Conservation (phyloP, 2,329 filamentous ascomycete genomes). For the Juglanconis juglandina region DNA sequence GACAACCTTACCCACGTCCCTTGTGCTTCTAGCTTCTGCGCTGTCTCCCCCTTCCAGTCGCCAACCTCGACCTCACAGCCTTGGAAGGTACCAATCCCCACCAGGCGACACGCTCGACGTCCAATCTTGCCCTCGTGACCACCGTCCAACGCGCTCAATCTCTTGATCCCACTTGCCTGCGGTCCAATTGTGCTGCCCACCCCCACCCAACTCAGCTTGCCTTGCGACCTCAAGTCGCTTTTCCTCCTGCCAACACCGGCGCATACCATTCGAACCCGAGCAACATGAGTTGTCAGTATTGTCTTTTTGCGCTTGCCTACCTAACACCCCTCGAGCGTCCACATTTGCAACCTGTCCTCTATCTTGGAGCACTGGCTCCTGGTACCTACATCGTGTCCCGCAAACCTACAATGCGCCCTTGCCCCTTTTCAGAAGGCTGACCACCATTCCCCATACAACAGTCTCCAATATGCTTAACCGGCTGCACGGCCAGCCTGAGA, state of each 20-base stretch:
- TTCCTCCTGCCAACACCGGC: neutral
- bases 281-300: conserved; percentile 40
- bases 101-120: neutral
- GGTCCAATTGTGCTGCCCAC: neutral
- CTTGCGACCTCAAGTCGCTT: conserved; percentile 1
- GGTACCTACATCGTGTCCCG: neutral
- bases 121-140: neutral
- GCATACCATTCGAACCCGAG: conserved; percentile 2
- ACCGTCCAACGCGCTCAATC: neutral
- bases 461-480: conserved; percentile 90
- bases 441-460: conserved; percentile 32
- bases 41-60: neutral
- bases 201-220: neutral
- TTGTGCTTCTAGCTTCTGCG: neutral
- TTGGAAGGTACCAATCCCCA: neutral
- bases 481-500: conserved; percentile 93
- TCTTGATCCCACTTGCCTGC: too few species aligned
- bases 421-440: conserved; percentile 13
- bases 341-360: neutral
- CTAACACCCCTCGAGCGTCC: neutral
- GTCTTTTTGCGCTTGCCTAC: neutral
- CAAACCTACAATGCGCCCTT: neutral
- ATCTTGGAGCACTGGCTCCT: neutral
- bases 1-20: neutral
- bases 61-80: neutral